Evolutionary conservation across 495 filamentous ascomycete genomes (phyloP).

Genomic region (Aspergillus conjunctus): DNA sequence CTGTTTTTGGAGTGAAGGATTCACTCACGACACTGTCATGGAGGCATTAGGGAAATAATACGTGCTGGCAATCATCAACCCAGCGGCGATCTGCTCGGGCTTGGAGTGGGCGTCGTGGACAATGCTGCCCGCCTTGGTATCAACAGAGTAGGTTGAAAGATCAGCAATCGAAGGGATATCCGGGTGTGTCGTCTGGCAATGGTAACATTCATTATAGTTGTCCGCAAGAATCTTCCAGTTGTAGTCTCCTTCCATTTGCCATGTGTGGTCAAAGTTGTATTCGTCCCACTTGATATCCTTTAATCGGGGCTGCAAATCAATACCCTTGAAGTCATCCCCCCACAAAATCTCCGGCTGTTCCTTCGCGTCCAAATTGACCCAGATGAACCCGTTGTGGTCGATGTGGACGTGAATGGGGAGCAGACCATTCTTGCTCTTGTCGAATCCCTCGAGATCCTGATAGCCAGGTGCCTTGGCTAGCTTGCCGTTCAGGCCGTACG

Average conservation of each 20-base stretch:
- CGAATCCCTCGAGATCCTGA: slow-evolving; percentile 55
- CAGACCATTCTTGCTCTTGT: slow-evolving; percentile 54
- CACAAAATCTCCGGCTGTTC: slow-evolving; percentile 45
- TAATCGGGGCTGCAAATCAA: slow-evolving; percentile 41
- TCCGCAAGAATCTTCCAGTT: slow-evolving; percentile 58
- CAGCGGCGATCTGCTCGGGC: slow-evolving; percentile 35
- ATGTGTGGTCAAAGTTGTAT: slow-evolving; percentile 50
- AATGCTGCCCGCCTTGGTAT: slow-evolving; percentile 41
- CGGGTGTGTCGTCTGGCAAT: slow-evolving; percentile 52
- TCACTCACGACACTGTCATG: slow-evolving; percentile 50
- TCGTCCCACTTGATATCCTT: slow-evolving; percentile 47
- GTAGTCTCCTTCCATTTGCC: slow-evolving; percentile 46
- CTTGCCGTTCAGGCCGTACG: slow-evolving; percentile 59
- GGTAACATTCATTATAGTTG: slow-evolving; percentile 58
- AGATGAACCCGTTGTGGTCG: slow-evolving; percentile 52
- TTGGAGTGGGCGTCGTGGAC: slow-evolving; percentile 45
- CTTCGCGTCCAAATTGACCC: slow-evolving; percentile 51
- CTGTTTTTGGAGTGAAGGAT: slow-evolving; percentile 6
- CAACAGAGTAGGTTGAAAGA: slow-evolving; percentile 45
- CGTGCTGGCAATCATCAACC: slow-evolving; percentile 38
- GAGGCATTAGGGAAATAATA: slow-evolving; percentile 52
- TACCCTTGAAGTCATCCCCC: slow-evolving; percentile 43
- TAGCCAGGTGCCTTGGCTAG: slow-evolving; percentile 61
- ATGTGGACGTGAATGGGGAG: slow-evolving; percentile 50
- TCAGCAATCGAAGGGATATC: slow-evolving; percentile 47